Evolutionary conservation across 306 rosid genomes (phyloP), one percentile per base, ranked within the genome.

Genomic region (Cicer judaicum): DNA sequence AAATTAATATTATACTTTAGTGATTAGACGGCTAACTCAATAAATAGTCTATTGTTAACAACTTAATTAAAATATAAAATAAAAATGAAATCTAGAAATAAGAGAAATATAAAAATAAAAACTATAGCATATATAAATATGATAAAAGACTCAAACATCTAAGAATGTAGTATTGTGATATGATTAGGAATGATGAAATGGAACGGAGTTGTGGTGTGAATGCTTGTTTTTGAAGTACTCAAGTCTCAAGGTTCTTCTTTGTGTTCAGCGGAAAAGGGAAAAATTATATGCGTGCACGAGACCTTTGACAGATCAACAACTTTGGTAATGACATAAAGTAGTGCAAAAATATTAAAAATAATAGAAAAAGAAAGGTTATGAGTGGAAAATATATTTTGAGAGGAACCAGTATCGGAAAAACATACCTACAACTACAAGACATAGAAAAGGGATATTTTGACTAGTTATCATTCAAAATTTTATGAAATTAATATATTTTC

Each of bases 241-340:
- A 2, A 66, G 76, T 47, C 42, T 77, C 81, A 59, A 56, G 57
- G 80, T 70, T 81, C 48, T 10, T 54, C 12, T 63, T 14, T 61
- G 5, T 55, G 76, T 72, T 57, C 46, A 57, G 62, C 62, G 48
- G 47, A 46, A 82, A 57, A 82, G 43, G 72, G 75, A 7, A 64
- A 77, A 59, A 34, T 56, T 12, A 41, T 41, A 70, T 65, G 79
- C 76, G 61, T 70, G 85, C 82, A 59, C 79, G 82, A 72, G 76
- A 59, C 56, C 42, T 68, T 70, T 77, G 80, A 72, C 69, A 71
- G 79, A 56, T 65, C 69, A 73, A 78, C 68, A 73, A 36, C 85
- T 78, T 82, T 68, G 80, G 80, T 73, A 82, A 82, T 64, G 81
- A 71, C 85, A 64, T 49, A 81, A 76, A 71, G 77, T 46, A 36